These are phyloP conservation scores for Phialophora expanda DNA, from an alignment of 2,329 filamentous ascomycete genomes.

Conservation along the genomic window DNA sequence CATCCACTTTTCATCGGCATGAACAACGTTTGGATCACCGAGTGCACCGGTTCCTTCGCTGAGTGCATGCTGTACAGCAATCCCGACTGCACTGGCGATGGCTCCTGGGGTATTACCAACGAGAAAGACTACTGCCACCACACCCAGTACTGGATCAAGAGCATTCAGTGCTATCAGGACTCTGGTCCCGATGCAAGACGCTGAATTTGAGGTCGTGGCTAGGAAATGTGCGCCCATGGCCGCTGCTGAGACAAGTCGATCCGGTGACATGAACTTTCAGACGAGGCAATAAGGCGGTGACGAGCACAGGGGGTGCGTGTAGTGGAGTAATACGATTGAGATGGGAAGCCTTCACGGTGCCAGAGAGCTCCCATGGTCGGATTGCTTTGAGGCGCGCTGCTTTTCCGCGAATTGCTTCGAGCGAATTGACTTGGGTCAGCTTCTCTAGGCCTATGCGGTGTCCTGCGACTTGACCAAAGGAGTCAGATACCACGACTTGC, in stretches of 20 bases:
- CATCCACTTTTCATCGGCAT: slow-evolving; percentile 15
- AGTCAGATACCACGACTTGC: not conserved
- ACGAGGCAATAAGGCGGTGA: not conserved
- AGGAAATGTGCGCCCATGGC: not conserved
- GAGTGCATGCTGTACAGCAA: slow-evolving; percentile 21
- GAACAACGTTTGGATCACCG: slow-evolving; percentile 23
- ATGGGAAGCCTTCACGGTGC: not conserved
- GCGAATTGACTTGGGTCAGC: not conserved
- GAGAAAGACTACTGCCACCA: slow-evolving; percentile 11
- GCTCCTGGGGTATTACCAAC: slow-evolving; percentile 12
- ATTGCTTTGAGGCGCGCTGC: not conserved
- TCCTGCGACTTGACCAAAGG: not conserved
- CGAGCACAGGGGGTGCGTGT: not conserved
- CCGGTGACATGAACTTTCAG: not conserved
- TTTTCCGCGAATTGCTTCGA: not conserved
- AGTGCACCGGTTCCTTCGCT: slow-evolving; percentile 20
- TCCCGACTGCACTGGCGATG: slow-evolving; percentile 10
- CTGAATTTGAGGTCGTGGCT: not conserved
- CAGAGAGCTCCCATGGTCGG: not conserved
- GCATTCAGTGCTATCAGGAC: slow-evolving; percentile 9
- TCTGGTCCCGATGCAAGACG: not conserved
- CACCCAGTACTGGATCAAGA: slow-evolving; percentile 16
- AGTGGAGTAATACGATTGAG: not conserved
- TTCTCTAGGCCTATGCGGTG: not conserved
- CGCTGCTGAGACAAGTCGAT: not conserved